Base-by-base conservation (phyloP, 768 basidiomycete species). In the Rhizopogon vulgaris region DNA sequence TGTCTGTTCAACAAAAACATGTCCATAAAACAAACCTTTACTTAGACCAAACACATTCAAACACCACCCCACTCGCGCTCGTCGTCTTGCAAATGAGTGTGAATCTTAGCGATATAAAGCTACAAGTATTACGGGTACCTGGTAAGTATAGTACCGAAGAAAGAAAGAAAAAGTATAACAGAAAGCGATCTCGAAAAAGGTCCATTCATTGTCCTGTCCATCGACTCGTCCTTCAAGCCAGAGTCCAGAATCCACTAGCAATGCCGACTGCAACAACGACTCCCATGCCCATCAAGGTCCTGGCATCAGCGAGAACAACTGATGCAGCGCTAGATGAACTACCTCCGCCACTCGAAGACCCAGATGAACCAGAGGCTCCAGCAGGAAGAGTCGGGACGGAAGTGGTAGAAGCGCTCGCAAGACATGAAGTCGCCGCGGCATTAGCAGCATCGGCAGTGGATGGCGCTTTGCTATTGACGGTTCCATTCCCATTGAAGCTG, bases 401-500 rank as follows among this genome's bases (percentile, higher is more conserved):
- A 6, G 82, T 83, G 12, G 84, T 77, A 12, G 71, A 66, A 14
- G 85, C 78, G 62, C 75, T 83, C 17, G 87, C 65, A 50, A 90
- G 68, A 62, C 89, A 92, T 12, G 86, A 84, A 49, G 71, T 78
- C 22, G 78, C 84, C 38, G 78, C 85, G 36, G 81, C 69, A 52
- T 72, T 72, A 38, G 81, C 79, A 27, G 75, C 74, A 9, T 75
- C 69, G 14, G 69, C 70, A 42, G 66, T 62, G 6, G 84, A 63
- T 28, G 85, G 76, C 14, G 81, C 79, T 3, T 62, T 63, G 14
- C 71, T 10, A 60, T 89, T 88, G 56, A 90, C 73, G 14, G 89
- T 90, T 5, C 84, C 93, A 63, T 96, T 96, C 7, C 93, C 91
- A 48, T 68, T 67, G 64, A 96, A 95, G 71, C 78, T 80, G 70